These are phyloP conservation scores for Macrolepiota albuminosa DNA, from an alignment of 768 basidiomycete species.

Conservation along the genomic window DNA sequence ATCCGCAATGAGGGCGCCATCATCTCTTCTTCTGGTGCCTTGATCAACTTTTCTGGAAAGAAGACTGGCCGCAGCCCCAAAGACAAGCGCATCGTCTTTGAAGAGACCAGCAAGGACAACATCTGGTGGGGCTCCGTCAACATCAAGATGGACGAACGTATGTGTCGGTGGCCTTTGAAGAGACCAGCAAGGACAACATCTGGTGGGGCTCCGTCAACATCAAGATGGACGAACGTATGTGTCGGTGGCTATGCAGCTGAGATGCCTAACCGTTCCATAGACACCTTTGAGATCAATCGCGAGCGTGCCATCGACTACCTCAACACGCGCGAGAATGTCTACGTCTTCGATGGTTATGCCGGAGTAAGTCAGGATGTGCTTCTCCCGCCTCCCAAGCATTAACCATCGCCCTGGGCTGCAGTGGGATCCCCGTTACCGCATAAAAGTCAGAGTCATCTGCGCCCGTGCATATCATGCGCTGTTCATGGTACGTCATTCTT, in stretches of 20 bases:
- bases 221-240: conserved; percentile 93
- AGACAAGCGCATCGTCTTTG: conserved; percentile 99
- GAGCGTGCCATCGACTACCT: conserved; percentile 99
- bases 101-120: conserved; percentile 93
- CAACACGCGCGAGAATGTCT: conserved; percentile 97
- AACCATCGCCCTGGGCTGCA: conserved; percentile 21
- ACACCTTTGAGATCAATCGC: conserved; percentile 99
- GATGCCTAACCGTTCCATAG: conserved; percentile 26
- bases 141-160: conserved; percentile 97
- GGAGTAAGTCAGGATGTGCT: conserved; percentile 47
- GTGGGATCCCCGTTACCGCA: conserved; percentile 99
- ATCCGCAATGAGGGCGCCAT: conserved; percentile 98
- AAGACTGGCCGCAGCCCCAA: conserved; percentile 98
- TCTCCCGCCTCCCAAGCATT: conserved; percentile 5
- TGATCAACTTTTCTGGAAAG: conserved; percentile 99
- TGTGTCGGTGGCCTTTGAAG: conserved; percentile 61
- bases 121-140: conserved; percentile 99
- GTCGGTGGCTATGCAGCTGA: background rate
- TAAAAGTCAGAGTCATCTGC: conserved; percentile 99
- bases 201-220: conserved; percentile 99
- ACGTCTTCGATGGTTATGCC: conserved; percentile 94
- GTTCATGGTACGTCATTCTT: conserved; percentile 78
- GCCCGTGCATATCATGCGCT: conserved; percentile 97
- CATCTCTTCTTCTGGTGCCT: conserved; percentile 90
- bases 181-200: conserved; percentile 92